phyloP scores from a whole-genome alignment of 176 grass and related monocot genomes.

The Chloris gayana region DNA sequence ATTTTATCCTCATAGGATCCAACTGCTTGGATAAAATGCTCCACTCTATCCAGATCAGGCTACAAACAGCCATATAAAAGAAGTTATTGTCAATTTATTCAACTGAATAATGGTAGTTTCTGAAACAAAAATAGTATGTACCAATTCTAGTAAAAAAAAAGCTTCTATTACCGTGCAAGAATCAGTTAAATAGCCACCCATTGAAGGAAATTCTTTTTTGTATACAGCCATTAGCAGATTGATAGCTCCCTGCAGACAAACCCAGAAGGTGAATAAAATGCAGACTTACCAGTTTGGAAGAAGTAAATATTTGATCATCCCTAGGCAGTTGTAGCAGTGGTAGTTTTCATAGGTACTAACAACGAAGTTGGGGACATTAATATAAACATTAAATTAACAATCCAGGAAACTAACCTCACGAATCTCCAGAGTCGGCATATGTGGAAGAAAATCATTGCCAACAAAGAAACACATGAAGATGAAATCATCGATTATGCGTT shows the following conservation, averaged over 20 bases:
- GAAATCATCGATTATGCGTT: slow-evolving; percentile 97
- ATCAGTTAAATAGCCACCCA: slow-evolving; percentile 93
- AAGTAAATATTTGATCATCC: slow-evolving; percentile 16
- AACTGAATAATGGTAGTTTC: background rate
- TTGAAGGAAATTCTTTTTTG: slow-evolving; percentile 86
- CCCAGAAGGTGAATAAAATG: background rate
- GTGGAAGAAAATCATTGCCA: slow-evolving; percentile 99
- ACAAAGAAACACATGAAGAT: slow-evolving; percentile 99
- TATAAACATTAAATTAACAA: slow-evolving; percentile 31
- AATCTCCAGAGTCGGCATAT: slow-evolving; percentile 99
- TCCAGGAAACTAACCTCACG: slow-evolving; percentile 76
- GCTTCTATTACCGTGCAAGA: slow-evolving; percentile 76
- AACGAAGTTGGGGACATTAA: slow-evolving; percentile 3
- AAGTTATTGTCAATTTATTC: background rate
- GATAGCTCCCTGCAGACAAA: slow-evolving; percentile 80
- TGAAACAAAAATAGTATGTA: background rate
- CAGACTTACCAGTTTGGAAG: background rate
- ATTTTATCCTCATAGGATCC: slow-evolving; percentile 90
- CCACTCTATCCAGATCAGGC: slow-evolving; percentile 83
- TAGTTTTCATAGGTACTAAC: slow-evolving; percentile 19
- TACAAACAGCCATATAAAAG: slow-evolving; percentile 43
- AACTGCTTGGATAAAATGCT: slow-evolving; percentile 98
- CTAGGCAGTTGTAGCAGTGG: slow-evolving; percentile 7
- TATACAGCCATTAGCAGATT: slow-evolving; percentile 97
- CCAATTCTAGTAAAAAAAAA: slow-evolving; percentile 14